Percentiles rank a stretch among this genome's conserved stretches.
phyloP scores from a whole-genome alignment of 2,329 filamentous ascomycete genomes.

The Talaromyces sp. region DNA sequence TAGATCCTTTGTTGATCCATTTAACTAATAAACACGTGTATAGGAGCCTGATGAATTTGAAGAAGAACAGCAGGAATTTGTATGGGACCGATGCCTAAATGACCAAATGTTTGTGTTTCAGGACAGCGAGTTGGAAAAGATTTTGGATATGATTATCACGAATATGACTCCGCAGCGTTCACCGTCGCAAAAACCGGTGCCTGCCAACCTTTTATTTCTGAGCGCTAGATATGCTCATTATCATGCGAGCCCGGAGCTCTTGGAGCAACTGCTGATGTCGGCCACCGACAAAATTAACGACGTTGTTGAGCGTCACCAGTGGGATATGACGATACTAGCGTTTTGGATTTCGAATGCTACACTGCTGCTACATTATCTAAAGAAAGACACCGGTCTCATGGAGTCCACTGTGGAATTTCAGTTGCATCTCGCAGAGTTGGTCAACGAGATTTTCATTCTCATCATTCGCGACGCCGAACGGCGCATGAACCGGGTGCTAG shows the following conservation, averaged over 20 bases:
- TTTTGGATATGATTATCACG: conserved; percentile 92
- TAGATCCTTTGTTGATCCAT: not conserved
- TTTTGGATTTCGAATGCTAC: conserved; percentile 99
- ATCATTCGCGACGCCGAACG: conserved; percentile 95
- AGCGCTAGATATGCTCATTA: conserved; percentile 96
- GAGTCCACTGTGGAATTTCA: conserved; percentile 83
- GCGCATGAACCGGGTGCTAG: conserved; percentile 90
- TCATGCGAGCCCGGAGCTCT: conserved; percentile 78
- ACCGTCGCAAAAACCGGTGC: conserved; percentile 94
- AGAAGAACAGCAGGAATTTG: conserved; percentile 88
- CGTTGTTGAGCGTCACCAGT: conserved; percentile 90
- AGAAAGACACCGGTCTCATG: conserved; percentile 81
- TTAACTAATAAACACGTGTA: not conserved
- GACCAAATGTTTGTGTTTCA: conserved; percentile 99
- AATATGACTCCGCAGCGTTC: conserved; percentile 96
- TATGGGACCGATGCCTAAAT: conserved; percentile 89
- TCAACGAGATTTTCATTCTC: conserved; percentile 97
- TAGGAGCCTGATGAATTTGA: conserved; percentile 67
- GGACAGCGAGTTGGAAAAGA: conserved; percentile 82
- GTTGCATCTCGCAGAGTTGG: conserved; percentile 83
- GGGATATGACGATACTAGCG: conserved; percentile 98
- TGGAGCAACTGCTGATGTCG: conserved; percentile 72
- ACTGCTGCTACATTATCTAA: conserved; percentile 88
- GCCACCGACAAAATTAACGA: conserved; percentile 96
- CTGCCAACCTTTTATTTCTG: conserved; percentile 93